phyloP scores from a whole-genome alignment of 371 early-diverging fungal genomes.

The Mucor saturninus region DNA sequence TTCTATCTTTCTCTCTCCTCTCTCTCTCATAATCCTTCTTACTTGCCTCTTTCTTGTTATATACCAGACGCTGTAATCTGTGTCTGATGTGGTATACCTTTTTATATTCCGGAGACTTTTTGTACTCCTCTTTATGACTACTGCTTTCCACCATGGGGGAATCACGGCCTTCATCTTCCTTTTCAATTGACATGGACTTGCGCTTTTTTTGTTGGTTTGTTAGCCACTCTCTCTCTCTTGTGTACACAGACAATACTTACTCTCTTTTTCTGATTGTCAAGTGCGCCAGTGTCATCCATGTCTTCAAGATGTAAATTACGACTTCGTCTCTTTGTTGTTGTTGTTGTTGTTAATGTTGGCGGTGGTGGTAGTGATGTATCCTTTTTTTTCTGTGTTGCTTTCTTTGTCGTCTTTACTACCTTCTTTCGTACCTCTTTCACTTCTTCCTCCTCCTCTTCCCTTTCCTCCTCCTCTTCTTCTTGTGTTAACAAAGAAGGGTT shows the following conservation, averaged over 20 bases:
- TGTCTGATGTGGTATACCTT: slow-evolving; percentile 49
- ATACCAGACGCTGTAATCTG: slow-evolving; percentile 49
- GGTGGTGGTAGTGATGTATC: slow-evolving; percentile 6
- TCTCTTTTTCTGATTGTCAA: slow-evolving; percentile 33
- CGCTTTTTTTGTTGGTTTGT: slow-evolving; percentile 25
- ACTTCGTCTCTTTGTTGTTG: slow-evolving; percentile 28
- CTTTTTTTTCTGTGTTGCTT: slow-evolving; percentile 6
- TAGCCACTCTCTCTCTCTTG: neutral
- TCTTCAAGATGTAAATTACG: slow-evolving; percentile 28
- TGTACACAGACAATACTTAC: slow-evolving; percentile 23
- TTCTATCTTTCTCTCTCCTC: neutral
- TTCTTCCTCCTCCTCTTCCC: slow-evolving; percentile 29
- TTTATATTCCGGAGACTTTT: slow-evolving; percentile 37
- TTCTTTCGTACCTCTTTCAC: slow-evolving; percentile 14
- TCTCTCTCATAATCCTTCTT: neutral
- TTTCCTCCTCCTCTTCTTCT: slow-evolving; percentile 28
- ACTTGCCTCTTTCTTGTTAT: slow-evolving; percentile 52
- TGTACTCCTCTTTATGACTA: slow-evolving; percentile 12
- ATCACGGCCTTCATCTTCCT: slow-evolving; percentile 21
- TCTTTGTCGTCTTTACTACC: slow-evolving; percentile 4
- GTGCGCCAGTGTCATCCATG: slow-evolving; percentile 23
- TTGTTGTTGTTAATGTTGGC: slow-evolving; percentile 13
- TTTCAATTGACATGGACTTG: slow-evolving; percentile 40
- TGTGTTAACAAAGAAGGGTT: slow-evolving; percentile 23
- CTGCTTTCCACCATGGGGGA: slow-evolving; percentile 15